Base-by-base conservation (phyloP, 1,284 basidiomycete genomes). In the Ustilago curta region DNA sequence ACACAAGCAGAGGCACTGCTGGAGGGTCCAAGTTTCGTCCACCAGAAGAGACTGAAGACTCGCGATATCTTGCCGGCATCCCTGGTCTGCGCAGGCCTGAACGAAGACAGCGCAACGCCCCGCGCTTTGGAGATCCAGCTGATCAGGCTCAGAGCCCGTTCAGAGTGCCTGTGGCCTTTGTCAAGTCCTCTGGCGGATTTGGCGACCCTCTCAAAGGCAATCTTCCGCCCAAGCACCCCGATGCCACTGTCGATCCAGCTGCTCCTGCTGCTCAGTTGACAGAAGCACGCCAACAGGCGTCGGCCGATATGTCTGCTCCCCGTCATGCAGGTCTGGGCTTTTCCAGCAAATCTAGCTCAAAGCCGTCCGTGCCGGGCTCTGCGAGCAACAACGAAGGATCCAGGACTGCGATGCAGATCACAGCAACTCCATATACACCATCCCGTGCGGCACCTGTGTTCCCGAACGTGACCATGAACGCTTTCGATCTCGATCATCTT, bases 281-380 rank as follows among this genome's bases (percentile, higher is more conserved):
- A 25, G 63, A 67, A 3, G 39, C 60, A 8, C 48, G 31, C 19
- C 59, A 56, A 25, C 58, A 56, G 23, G 65, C 52, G 40, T 43
- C 56, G 1, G 55, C 43, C 23, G 66, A 74, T 31, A 18, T 52
- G 14, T 56, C 58, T 23, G 53, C 61, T 32, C 45, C 57, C 1
- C 54, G 54, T 9, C 67, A 76, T n/a, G 60, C 75, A 9, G 76
- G 78, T 31, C 59, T 80, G 7, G 78, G 78, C 18, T 80, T 73
- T 54, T 57, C 69, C 4, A 67, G 60, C n/a, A 43, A 43, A 19
- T 39, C 58, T 11, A 52, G 40, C 45, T 12, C 58, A 25, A 69
- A 58, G 56, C 39, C 61, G 5, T 12, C 54, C 16, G 53, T 47
- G n/a, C n/a, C 65, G 0, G 56, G 47, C n/a, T 27, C 45, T 14